Base-by-base conservation (phyloP, 768 basidiomycete genomes). In the Boletus subparvulus region DNA sequence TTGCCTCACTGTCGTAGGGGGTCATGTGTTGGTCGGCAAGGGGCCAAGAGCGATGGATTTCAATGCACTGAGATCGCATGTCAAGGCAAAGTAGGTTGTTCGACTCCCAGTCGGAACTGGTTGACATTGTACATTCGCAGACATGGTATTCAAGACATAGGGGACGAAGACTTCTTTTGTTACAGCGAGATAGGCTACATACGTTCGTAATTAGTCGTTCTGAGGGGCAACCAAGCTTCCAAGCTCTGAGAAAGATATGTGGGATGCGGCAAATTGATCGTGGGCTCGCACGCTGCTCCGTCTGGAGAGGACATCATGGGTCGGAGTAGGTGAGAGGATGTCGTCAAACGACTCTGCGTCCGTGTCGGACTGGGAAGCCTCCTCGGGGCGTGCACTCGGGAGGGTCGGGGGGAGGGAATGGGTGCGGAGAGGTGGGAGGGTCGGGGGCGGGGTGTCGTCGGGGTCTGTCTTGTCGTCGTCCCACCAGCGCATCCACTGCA, bases 1-100 rank as follows among this genome's bases (percentile, higher is more conserved):
- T 65, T 87, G 86, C 61, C 24, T 69, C 26, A 52, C 42, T 17
- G 12, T 21, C 2, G 37, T 8, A 21, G 21, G 21, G 2, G 21
- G 21, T 21, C 21, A 21, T 21, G 21, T 21, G 21, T 21, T 21
- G 21, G 21, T 21, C 21, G 21, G 21, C 21, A 21, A 21, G 21
- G 21, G 21, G 21, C 35, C 12, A 13, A 72, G 72, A 47, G 56
- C 69, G 52, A 80, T 83, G 67, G 67, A 60, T 4, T 85, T 86
- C 61, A 70, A 87, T 57, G 87, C 82, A 3, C 61, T 89, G 50
- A 73, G 81, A 40, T 87, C 85, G 24, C 88, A 90, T 59, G 62
- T 82, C 55, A 85, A 85, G 63, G 77, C 71, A 59, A 86, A 82
- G 87, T 88, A 59, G 60, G 82, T 67, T 41, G 82, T 67, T 41